Conservation (phyloP, 2,329 filamentous ascomycete species). For the Claviceps sp. region DNA sequence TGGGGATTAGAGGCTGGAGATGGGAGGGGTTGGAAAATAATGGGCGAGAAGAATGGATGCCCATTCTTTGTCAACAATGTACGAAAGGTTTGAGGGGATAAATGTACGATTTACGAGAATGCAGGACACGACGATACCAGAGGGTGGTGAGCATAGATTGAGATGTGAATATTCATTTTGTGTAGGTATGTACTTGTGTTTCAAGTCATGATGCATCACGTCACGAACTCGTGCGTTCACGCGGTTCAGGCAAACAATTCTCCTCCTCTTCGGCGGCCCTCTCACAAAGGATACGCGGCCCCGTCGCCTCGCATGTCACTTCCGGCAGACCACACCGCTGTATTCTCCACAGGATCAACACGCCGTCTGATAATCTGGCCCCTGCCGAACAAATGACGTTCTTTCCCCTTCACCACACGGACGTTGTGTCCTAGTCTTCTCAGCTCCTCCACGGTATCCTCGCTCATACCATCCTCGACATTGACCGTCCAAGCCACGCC, state of each 20-base stretch:
- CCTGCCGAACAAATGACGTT: constrained; percentile 62
- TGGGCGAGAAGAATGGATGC: too few species aligned
- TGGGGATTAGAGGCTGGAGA: constrained; percentile 7
- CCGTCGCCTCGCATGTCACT: constrained; percentile 86
- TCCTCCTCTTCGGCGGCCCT: neutral
- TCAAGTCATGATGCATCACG: too few species aligned
- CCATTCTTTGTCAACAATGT: too few species aligned
- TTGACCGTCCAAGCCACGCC: constrained; percentile 50
- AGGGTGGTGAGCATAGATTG: neutral
- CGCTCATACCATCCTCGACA: constrained; percentile 69
- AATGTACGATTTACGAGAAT: constrained; percentile 3
- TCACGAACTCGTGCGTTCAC: too few species aligned
- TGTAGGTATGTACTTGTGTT: too few species aligned
- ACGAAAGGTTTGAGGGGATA: too few species aligned
- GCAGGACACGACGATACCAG: neutral
- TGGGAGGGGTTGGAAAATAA: neutral
- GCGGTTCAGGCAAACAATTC: neutral
- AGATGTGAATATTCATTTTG: too few species aligned
- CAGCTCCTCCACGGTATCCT: constrained; percentile 54
- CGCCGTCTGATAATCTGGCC: constrained; percentile 73
- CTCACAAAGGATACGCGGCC: constrained; percentile 39
- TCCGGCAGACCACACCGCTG: constrained; percentile 70
- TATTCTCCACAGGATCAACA: constrained; percentile 56
- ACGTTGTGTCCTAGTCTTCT: constrained; percentile 60
- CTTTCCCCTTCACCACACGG: constrained; percentile 49